Percentiles rank a stretch among this genome's conserved stretches.
Evolutionary conservation across 1,139 yeast species (phyloP).

Genomic region (Blastobotrys proliferans): DNA sequence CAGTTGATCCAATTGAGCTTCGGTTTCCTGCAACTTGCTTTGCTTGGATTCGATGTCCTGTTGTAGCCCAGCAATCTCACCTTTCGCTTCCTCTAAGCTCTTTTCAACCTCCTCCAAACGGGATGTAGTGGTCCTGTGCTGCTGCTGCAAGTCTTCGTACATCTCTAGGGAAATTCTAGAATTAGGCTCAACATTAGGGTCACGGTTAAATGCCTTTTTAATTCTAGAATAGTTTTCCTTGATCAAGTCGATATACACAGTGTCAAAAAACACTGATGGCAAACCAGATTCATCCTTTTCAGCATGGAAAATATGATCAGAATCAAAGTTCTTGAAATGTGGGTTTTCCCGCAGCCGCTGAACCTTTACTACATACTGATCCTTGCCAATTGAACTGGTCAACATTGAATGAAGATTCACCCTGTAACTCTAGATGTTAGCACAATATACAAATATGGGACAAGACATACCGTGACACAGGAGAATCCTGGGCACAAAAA

Average conservation of each 20-base stretch:
- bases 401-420: constrained; percentile 59
- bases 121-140: constrained; percentile 37
- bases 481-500: constrained; percentile 68
- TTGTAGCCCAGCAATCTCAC: constrained; percentile 12
- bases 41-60: constrained; percentile 6
- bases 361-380: constrained; percentile 70
- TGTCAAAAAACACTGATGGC: constrained; percentile 75
- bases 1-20: constrained; percentile 15
- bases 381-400: constrained; percentile 70
- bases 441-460: no score
- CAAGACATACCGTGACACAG: constrained; percentile 46
- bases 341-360: constrained; percentile 64
- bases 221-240: constrained; percentile 70
- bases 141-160: constrained; percentile 58
- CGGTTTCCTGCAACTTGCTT: constrained; percentile 8
- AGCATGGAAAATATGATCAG: constrained; percentile 36
- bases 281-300: constrained; percentile 75
- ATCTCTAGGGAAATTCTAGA: constrained; percentile 63
- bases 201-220: constrained; percentile 65
- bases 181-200: constrained; percentile 68
- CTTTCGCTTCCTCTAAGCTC: constrained; percentile 21
- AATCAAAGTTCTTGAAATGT: constrained; percentile 52
- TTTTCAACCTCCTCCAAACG: constrained; percentile 30
- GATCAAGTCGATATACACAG: constrained; percentile 58
- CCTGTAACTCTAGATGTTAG: constrained; percentile 38